Percentiles rank a stretch among this genome's conserved stretches.
These are phyloP conservation scores for Blastocrithidia nonstop DNA, from an alignment of 208 protist species.

Conservation along the genomic window DNA sequence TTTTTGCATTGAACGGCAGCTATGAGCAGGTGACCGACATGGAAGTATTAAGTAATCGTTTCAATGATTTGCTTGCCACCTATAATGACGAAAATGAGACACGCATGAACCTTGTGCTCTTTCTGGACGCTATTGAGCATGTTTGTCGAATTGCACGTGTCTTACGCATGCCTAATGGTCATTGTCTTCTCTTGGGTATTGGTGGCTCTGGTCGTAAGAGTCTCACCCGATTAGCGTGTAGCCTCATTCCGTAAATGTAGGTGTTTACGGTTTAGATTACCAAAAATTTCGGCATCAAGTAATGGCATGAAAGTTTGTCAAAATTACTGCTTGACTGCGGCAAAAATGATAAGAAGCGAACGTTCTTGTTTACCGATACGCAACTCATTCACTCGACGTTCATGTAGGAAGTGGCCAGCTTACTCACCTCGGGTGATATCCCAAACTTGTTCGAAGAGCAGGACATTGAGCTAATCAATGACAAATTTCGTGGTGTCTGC, in stretches of 20 bases:
- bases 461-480: conserved; percentile 91
- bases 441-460: conserved; percentile 94
- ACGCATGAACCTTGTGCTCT: conserved; percentile 92
- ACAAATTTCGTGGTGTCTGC: conserved; percentile 87
- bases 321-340: conserved; percentile 88
- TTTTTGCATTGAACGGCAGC: conserved; percentile 44
- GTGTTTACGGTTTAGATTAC: conserved; percentile 94
- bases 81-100: conserved; percentile 92
- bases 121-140: conserved; percentile 94
- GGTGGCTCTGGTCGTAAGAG: conserved; percentile 95
- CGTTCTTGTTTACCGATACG: conserved; percentile 97
- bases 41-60: conserved; percentile 32
- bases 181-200: conserved; percentile 94
- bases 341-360: conserved; percentile 89
- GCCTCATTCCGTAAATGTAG: conserved; percentile 87
- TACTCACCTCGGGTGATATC: conserved; percentile 94
- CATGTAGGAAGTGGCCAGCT: conserved; percentile 95
- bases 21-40: conserved; percentile 90
- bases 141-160: conserved; percentile 91
- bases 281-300: conserved; percentile 92
- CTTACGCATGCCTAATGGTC: conserved; percentile 87
- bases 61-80: conserved; percentile 71
- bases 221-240: conserved; percentile 89
- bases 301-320: conserved; percentile 93
- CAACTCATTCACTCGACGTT: conserved; percentile 92